These are phyloP conservation scores for Candida silvatica DNA, from an alignment of 805 yeast species.

Conservation along the genomic window DNA sequence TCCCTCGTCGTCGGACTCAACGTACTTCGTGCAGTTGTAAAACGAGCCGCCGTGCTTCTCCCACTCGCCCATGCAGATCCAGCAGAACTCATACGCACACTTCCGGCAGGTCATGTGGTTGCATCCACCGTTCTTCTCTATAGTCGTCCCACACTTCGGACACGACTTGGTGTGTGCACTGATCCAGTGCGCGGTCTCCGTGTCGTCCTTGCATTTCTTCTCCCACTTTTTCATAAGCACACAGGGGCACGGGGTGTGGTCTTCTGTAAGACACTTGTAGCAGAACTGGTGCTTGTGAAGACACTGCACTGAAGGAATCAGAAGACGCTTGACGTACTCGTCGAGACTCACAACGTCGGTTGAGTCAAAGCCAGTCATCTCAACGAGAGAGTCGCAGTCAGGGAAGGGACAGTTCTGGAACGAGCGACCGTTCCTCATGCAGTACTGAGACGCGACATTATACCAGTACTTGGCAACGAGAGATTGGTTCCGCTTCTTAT, in stretches of 20 bases:
- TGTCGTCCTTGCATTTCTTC: constrained; percentile 72
- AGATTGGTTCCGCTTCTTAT: constrained; percentile 15
- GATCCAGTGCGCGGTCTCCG: constrained; percentile 86
- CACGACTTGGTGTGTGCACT: constrained; percentile 77
- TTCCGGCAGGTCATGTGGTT: constrained; percentile 88
- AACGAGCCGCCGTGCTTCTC: constrained; percentile 53
- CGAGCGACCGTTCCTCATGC: constrained; percentile 37
- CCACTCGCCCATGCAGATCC: constrained; percentile 88
- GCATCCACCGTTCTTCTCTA: constrained; percentile 95
- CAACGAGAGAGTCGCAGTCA: constrained; percentile 60
- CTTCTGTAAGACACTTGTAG: constrained; percentile 61
- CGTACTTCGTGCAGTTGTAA: constrained; percentile 40
- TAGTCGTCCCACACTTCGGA: constrained; percentile 69
- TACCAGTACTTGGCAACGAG: constrained; percentile 31
- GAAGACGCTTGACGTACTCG: constrained; percentile 16
- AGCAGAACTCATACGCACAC: constrained; percentile 78
- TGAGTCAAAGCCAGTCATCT: constrained; percentile 24
- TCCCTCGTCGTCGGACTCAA: constrained; percentile 38
- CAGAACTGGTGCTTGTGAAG: constrained; percentile 65
- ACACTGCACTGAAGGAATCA: constrained; percentile 67
- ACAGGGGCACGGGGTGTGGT: constrained; percentile 86
- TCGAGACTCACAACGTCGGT: constrained; percentile 17
- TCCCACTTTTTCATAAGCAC: constrained; percentile 62
- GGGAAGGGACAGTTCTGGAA: constrained; percentile 81
- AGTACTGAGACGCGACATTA: constrained; percentile 37